These are phyloP conservation scores for Plasmodium relictum DNA, from an alignment of 169 alveolate genomes.

Conservation along the genomic window DNA sequence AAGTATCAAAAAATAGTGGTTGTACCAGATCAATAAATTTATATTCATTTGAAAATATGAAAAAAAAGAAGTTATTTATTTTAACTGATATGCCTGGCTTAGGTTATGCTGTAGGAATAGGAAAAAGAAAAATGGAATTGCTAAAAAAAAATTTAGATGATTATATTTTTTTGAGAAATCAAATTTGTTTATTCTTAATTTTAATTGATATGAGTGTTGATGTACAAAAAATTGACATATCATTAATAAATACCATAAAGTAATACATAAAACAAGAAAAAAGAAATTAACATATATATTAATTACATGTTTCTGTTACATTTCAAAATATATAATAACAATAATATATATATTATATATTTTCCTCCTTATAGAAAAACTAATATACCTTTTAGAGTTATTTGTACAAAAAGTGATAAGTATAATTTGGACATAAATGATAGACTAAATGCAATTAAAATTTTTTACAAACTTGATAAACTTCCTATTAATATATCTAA, in stretches of 20 bases:
- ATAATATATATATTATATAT: conserved; percentile 6
- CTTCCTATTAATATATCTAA: conserved; percentile 58
- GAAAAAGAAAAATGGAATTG: conserved; percentile 51
- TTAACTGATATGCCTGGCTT: conserved; percentile 74
- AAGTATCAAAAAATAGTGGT: conserved; percentile 62
- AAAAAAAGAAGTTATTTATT: conserved; percentile 56
- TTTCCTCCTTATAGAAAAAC: conserved; percentile 23
- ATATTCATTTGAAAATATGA: conserved; percentile 68
- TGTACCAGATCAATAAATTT: conserved; percentile 71
- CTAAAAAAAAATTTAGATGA: conserved; percentile 57
- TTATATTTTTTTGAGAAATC: conserved; percentile 60
- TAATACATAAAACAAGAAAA: conserved; percentile 3
- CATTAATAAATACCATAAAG: conserved; percentile 42
- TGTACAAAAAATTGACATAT: conserved; percentile 45
- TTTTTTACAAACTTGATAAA: conserved; percentile 52
- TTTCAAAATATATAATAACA: neutral
- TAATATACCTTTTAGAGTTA: conserved; percentile 42
- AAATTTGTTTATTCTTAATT: conserved; percentile 52
- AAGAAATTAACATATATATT: neutral
- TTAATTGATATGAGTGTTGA: conserved; percentile 75
- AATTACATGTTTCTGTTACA: neutral
- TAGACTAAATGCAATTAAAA: conserved; percentile 48
- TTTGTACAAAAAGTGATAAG: conserved; percentile 69
- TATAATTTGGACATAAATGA: conserved; percentile 12
- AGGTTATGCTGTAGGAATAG: conserved; percentile 73